Percentiles rank a stretch among this genome's conserved stretches.
Conservation (phyloP, 805 yeast species). For the Ogataea degrootiae region DNA sequence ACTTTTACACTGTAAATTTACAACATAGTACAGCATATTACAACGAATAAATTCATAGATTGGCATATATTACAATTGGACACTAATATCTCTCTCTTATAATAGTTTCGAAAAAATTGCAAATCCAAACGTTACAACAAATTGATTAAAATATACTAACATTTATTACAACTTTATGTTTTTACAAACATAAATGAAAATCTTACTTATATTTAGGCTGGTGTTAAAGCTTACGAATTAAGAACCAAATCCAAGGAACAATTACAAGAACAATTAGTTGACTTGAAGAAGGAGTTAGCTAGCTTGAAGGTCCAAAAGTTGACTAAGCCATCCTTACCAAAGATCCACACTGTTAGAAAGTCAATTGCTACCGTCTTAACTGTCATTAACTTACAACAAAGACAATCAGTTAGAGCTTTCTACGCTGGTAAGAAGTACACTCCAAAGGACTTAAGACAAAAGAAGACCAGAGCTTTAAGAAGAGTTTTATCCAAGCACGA, state of each 20-base stretch:
- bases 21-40: no score
- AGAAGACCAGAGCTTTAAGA: slow-evolving; percentile 99
- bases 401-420: slow-evolving; percentile 91
- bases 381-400: slow-evolving; percentile 92
- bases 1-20: no score
- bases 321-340: slow-evolving; percentile 89
- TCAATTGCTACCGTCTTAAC: slow-evolving; percentile 98
- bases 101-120: no score
- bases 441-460: slow-evolving; percentile 98
- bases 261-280: slow-evolving; percentile 90
- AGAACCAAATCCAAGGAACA: slow-evolving; percentile 96
- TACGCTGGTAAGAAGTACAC: slow-evolving; percentile 92
- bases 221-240: slow-evolving; percentile 92
- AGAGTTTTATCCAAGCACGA: slow-evolving; percentile 89
- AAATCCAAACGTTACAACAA: no score
- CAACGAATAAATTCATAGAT: no score
- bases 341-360: slow-evolving; percentile 96
- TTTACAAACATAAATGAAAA: not conserved
- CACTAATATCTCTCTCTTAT: no score
- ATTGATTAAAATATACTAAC: no score
- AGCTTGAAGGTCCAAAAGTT: slow-evolving; percentile 93
- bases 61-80: no score
- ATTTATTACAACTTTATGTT: no score
- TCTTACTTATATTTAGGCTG: slow-evolving; percentile 50
- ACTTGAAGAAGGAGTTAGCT: slow-evolving; percentile 95